Percentiles rank a stretch among this genome's conserved stretches.
Conservation (phyloP, 257 asterid species). For the Solanum verrucosum region DNA sequence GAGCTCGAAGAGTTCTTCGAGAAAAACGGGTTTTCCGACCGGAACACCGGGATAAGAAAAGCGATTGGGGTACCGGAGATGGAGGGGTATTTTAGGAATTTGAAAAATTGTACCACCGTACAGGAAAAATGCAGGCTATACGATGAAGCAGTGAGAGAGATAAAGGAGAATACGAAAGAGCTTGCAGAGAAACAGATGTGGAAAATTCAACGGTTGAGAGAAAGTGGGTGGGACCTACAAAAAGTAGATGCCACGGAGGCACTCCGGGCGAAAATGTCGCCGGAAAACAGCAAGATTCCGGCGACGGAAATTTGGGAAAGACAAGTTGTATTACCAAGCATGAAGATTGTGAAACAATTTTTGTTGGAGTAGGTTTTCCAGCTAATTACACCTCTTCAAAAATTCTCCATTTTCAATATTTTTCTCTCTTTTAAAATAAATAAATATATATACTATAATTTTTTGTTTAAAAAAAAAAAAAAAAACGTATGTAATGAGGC, state of each 20-base stretch:
- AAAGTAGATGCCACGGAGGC: conserved; percentile 56
- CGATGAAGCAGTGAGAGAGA: conserved; percentile 41
- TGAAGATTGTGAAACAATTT: conserved; percentile 56
- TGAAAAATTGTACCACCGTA: neutral
- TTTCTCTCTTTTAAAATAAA: neutral
- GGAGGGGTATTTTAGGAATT: conserved; percentile 21
- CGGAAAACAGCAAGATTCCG: conserved; percentile 1
- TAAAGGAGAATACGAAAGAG: conserved; percentile 49
- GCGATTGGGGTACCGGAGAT: conserved; percentile 82
- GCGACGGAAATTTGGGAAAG: conserved; percentile 47
- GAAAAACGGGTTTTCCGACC: conserved; percentile 8
- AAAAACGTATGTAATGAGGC: no score
- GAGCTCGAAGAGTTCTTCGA: conserved; percentile 42
- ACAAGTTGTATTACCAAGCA: conserved; percentile 51
- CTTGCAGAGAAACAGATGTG: conserved; percentile 44
- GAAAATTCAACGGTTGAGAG: conserved; percentile 53
- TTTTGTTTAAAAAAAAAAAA: no score
- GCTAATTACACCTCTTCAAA: conserved; percentile 41
- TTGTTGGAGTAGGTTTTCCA: conserved; percentile 77
- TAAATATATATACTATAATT: no score
- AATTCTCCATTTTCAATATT: neutral
- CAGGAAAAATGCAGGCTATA: conserved; percentile 7
- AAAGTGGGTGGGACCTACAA: conserved; percentile 51
- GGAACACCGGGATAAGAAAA: conserved; percentile 38
- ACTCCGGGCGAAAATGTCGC: conserved; percentile 21